Percentiles rank a stretch among this genome's conserved stretches.
Evolutionary conservation across 768 basidiomycete species (phyloP).

Genomic region (Lentinula edodes): DNA sequence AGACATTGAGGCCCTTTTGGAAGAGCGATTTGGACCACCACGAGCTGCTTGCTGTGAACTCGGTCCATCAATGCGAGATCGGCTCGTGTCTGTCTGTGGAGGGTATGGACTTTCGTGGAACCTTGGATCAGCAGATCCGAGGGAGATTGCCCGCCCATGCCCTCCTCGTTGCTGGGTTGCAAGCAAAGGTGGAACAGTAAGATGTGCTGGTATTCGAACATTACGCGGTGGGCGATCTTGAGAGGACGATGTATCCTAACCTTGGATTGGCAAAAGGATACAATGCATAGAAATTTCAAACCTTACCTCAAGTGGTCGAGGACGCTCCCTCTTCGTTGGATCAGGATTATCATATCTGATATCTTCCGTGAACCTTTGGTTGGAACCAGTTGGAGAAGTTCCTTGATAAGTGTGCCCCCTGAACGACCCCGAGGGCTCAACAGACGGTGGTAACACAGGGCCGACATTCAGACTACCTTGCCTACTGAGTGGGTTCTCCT

Average conservation of each 20-base stretch:
- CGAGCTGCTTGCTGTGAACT: neutral
- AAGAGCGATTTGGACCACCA: too few relatives aligned
- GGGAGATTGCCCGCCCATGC: neutral
- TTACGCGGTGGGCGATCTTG: conserved; percentile 12
- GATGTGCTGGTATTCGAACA: conserved; percentile 9
- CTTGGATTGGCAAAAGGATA: neutral
- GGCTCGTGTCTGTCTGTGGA: neutral
- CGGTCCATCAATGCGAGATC: neutral
- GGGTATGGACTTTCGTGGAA: neutral
- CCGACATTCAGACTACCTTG: conserved; percentile 1
- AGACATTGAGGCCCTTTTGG: neutral
- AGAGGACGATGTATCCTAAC: neutral
- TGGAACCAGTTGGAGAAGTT: conserved; percentile 1
- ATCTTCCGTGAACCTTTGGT: conserved; percentile 24
- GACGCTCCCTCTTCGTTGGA: conserved; percentile 14
- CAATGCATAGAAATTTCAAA: neutral
- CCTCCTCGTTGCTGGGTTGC: conserved; percentile 1
- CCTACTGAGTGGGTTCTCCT: conserved; percentile 1
- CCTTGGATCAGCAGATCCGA: neutral
- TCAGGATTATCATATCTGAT: conserved; percentile 24
- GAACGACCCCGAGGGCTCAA: neutral
- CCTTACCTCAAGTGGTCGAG: neutral
- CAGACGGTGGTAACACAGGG: neutral
- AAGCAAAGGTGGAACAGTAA: conserved; percentile 12
- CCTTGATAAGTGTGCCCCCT: neutral